Evolutionary conservation across 345 rosid genomes (phyloP).

Genomic region (Aquilaria malaccensis): DNA sequence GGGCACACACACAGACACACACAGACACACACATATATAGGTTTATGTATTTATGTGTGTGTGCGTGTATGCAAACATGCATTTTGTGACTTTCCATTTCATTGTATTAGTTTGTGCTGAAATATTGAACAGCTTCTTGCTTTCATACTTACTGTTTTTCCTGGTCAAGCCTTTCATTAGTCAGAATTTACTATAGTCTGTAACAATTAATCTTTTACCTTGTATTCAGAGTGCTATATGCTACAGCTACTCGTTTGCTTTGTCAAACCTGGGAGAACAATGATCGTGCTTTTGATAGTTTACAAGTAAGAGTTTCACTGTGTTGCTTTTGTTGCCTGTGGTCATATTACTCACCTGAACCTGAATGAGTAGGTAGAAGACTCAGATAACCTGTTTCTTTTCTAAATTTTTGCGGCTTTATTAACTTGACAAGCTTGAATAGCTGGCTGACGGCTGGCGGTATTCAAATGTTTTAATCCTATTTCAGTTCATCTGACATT

Average conservation of each 20-base stretch:
- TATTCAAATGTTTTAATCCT: no score
- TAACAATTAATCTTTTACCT: conserved; percentile 19
- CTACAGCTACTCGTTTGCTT: conserved; percentile 86
- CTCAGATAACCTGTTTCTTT: no score
- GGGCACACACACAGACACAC: no score
- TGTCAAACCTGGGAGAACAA: conserved; percentile 85
- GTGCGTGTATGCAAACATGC: background rate
- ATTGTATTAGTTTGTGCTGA: conserved; percentile 4
- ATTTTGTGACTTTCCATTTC: background rate
- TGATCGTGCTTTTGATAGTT: conserved; percentile 83
- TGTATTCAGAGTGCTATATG: conserved; percentile 62
- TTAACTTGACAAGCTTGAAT: no score
- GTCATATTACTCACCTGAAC: background rate
- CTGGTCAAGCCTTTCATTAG: background rate
- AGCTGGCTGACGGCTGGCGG: no score
- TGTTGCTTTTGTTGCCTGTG: background rate
- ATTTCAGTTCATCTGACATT: no score
- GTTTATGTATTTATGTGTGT: no score
- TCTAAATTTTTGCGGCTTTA: no score
- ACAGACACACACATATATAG: no score
- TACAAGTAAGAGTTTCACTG: conserved; percentile 46
- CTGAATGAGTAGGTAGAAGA: background rate
- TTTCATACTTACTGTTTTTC: background rate
- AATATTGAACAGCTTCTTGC: conserved; percentile 1
- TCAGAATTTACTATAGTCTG: conserved; percentile 11